Evolutionary conservation across 495 filamentous ascomycete species (phyloP), one percentile per base, ranked within the genome.

Genomic region (Aspergillus olivimuriae): DNA sequence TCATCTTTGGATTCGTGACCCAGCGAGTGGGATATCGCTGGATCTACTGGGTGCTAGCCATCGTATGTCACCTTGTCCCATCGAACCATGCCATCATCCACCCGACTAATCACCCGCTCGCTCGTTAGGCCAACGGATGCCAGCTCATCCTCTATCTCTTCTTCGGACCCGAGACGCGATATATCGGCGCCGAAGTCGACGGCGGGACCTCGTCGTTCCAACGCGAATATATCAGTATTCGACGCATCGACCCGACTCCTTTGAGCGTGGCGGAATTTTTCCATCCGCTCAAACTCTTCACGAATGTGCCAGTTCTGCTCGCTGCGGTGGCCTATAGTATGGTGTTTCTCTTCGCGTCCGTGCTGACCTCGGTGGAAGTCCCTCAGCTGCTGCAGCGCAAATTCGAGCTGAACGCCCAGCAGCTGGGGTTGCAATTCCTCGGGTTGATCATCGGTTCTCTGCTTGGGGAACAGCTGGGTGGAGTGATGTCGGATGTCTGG

Each of bases 141-240:
- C 63, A 79, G 49, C 69, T 78, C 35, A 53, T 81, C 23, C 52
- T 75, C 1, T 80, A 72, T 37, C 34, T 78, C 38, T 69, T 77
- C 62, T 65, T 79, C 44, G 70, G 73, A n/a, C 72, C 74, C 1
- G 77, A 81, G 60, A 77, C 77, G 7, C 73, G 69, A 30, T 80
- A 78, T 42, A 55, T 75, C 32, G 60, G 60, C 31, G 33, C 41
- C 20, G 50, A 60, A 17, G 39, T 58, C 1, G 23, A 57, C 4
- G 47, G 59, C 7, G 21, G 51, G 2, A 65, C 69, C 5, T 50
- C n/a, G n/a, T n/a, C 43, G 10, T 63, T 71, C 51, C 65, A 68
- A 34, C 60, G 60, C 30, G 50, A 73, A 50, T 76, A 76, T 47
- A 37, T 74, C 28, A 57, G 47, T 20, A 51, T 79, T 46, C 46